Evolutionary conservation across 1,284 basidiomycete genomes (phyloP).

Genomic region (Exsudoporus floridanus): DNA sequence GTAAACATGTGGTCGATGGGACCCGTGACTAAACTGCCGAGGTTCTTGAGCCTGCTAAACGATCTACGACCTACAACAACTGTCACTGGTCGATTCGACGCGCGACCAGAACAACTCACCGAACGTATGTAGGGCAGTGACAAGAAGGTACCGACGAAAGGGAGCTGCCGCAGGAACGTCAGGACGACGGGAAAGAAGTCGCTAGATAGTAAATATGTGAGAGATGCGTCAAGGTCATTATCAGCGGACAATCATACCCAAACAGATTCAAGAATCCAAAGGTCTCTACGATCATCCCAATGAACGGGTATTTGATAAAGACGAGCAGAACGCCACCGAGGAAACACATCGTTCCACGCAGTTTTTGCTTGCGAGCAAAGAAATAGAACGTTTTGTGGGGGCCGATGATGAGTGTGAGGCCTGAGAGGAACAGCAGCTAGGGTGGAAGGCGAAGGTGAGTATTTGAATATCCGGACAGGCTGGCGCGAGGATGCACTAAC

Average conservation of each 20-base stretch:
- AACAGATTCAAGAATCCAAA: slow-evolving; percentile 98
- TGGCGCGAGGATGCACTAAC: slow-evolving; percentile 40
- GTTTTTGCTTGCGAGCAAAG: slow-evolving; percentile 94
- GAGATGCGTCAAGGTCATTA: background rate
- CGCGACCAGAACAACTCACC: slow-evolving; percentile 41
- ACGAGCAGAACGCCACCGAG: slow-evolving; percentile 86
- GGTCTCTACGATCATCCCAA: slow-evolving; percentile 92
- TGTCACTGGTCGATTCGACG: slow-evolving; percentile 11
- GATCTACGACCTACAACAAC: slow-evolving; percentile 59
- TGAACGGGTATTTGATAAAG: slow-evolving; percentile 89
- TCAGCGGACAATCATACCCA: slow-evolving; percentile 63
- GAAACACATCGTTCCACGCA: slow-evolving; percentile 92
- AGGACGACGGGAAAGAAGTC: slow-evolving; percentile 99
- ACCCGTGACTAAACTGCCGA: slow-evolving; percentile 59
- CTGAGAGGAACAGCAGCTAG: slow-evolving; percentile 89
- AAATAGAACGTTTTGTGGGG: slow-evolving; percentile 97
- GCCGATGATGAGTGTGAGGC: slow-evolving; percentile 92
- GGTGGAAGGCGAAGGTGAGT: slow-evolving; percentile 5
- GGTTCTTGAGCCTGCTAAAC: slow-evolving; percentile 71
- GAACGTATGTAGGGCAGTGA: slow-evolving; percentile 82
- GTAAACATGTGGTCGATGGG: background rate
- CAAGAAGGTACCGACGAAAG: slow-evolving; percentile 86
- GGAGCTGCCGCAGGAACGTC: slow-evolving; percentile 93
- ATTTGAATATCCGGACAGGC: background rate
- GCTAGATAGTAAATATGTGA: slow-evolving; percentile 45